Evolutionary conservation across 2,329 filamentous ascomycete genomes (phyloP).

Genomic region (Seiridium cupressi): DNA sequence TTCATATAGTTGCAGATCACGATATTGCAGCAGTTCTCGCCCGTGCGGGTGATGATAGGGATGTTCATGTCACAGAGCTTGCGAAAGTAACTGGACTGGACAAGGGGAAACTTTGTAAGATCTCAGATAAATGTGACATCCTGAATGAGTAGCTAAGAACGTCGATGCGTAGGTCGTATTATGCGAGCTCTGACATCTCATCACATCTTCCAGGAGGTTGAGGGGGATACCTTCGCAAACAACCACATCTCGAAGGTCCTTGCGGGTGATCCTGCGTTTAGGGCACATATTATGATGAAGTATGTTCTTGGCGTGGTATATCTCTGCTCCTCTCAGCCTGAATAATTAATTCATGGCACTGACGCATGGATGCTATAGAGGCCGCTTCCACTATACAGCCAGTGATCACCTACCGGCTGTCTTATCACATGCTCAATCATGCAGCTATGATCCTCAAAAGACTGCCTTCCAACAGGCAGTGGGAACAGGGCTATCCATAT

Average conservation of each 20-base stretch:
- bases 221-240: constrained; percentile 15
- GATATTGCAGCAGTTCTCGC: constrained; percentile 14
- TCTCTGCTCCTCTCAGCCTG: background rate
- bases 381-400: background rate
- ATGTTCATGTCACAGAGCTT: constrained; percentile 13
- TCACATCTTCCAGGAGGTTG: constrained; percentile 18
- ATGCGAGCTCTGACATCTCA: constrained; percentile 14
- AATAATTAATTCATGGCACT: background rate
- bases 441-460: background rate
- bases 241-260: constrained; percentile 18
- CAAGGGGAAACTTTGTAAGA: background rate
- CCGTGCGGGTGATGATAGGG: constrained; percentile 9
- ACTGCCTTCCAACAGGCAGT: background rate
- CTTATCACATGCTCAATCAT: background rate
- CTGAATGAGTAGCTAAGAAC: constrained; percentile 9
- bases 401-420: constrained; percentile 2
- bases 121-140: background rate
- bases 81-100: constrained; percentile 6
- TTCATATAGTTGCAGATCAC: constrained; percentile 17
- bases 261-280: constrained; percentile 14
- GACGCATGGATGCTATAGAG: background rate
- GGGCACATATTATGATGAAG: constrained; percentile 14
- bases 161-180: constrained; percentile 9
- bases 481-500: background rate
- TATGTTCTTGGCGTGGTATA: background rate